Percentiles rank a stretch among this genome's conserved stretches.
Conservation (phyloP, 768 basidiomycete species). For the Kwoniella sp. region DNA sequence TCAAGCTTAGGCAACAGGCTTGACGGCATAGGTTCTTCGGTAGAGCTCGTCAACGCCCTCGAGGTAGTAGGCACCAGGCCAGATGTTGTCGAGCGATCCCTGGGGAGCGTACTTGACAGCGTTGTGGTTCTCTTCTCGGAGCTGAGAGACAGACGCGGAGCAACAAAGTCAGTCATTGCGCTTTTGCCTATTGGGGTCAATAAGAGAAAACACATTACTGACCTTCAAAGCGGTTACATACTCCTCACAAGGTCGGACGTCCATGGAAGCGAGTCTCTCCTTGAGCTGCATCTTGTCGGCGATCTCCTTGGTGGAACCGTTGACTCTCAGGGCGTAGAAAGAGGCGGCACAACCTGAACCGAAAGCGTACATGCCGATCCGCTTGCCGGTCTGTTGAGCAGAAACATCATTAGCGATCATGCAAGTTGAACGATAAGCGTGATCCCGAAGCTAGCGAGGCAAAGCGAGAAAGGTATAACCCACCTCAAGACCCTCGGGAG, state of each 20-base stretch:
- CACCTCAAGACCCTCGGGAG: conserved; percentile 65
- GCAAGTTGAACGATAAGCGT: too few relatives aligned
- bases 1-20: conserved; percentile 23
- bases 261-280: conserved; percentile 76
- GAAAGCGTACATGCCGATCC: conserved; percentile 92
- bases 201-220: conserved; percentile 30
- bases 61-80: conserved; percentile 92
- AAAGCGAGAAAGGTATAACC: too few relatives aligned
- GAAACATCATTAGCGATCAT: background rate
- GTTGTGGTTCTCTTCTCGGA: conserved; percentile 96
- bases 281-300: conserved; percentile 77
- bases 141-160: conserved; percentile 59
- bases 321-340: conserved; percentile 85
- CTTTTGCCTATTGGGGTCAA: too few relatives aligned
- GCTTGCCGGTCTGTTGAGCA: conserved; percentile 64
- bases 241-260: conserved; percentile 86
- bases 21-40: conserved; percentile 74
- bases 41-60: conserved; percentile 84
- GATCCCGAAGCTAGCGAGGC: too few relatives aligned
- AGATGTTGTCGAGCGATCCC: conserved; percentile 87
- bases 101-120: conserved; percentile 78
- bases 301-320: conserved; percentile 83
- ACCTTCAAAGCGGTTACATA: conserved; percentile 75
- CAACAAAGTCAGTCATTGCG: too few relatives aligned
- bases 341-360: conserved; percentile 92